These are phyloP conservation scores for Backusella parvicylindrica DNA, from an alignment of 192 early-diverging fungal genomes.

Conservation along the genomic window DNA sequence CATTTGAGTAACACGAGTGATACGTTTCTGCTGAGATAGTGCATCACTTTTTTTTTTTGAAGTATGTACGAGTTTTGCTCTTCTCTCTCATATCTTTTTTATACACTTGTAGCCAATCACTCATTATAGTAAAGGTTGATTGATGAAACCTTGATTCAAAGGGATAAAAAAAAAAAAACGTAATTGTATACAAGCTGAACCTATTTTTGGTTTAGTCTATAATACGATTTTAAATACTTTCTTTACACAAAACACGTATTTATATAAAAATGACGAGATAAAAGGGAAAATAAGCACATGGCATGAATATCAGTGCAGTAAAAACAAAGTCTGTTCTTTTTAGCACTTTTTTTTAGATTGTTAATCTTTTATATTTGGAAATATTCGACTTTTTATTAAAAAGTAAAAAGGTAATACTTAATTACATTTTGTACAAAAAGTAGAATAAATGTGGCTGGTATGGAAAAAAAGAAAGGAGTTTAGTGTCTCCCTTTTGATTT, in stretches of 20 bases:
- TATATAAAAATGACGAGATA: background rate
- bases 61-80: background rate
- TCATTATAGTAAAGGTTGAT: background rate
- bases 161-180: background rate
- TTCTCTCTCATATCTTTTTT: background rate
- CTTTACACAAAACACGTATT: background rate
- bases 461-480: background rate
- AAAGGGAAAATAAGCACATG: background rate
- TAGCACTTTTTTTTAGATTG: background rate
- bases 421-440: background rate
- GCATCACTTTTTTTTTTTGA: background rate
- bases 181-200: background rate
- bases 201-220: background rate
- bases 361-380: background rate
- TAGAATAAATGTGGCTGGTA: background rate
- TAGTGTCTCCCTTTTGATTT: background rate
- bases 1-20: background rate
- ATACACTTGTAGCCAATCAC: background rate
- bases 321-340: background rate
- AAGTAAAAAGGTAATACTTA: background rate
- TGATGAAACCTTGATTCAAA: background rate
- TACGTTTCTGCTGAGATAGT: background rate
- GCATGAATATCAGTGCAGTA: background rate
- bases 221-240: background rate
- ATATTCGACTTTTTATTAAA: constrained; percentile 3